Evolutionary conservation across 148 eudicot species (phyloP).

Genomic region (Tetragonia tetragonoides): DNA sequence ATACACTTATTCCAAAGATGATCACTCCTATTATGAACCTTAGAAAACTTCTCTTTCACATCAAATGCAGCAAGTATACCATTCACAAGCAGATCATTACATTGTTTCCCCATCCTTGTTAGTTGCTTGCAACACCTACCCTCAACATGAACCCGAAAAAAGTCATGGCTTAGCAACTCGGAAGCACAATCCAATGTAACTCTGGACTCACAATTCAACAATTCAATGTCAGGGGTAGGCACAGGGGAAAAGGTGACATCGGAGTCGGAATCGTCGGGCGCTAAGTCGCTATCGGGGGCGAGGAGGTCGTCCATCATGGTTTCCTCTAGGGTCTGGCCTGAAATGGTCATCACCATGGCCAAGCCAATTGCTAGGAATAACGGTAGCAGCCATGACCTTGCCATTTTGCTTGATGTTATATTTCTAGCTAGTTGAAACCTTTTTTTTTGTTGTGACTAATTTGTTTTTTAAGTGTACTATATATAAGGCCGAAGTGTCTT

Average conservation of each 20-base stretch:
- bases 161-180: not conserved
- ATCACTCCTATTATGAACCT: slow-evolving; percentile 17
- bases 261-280: slow-evolving; percentile 10
- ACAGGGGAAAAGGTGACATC: slow-evolving; percentile 16
- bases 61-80: slow-evolving; percentile 5
- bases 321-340: not conserved
- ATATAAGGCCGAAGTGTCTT: no score
- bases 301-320: not conserved
- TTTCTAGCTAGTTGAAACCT: no score
- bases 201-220: not conserved
- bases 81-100: slow-evolving; percentile 9
- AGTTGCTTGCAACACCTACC: slow-evolving; percentile 18
- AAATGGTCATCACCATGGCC: not conserved
- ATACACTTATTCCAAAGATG: slow-evolving; percentile 23
- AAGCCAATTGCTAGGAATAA: not conserved
- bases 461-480: no score
- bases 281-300: not conserved
- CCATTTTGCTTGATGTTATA: not conserved
- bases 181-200: slow-evolving; percentile 11
- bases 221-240: not conserved
- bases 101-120: slow-evolving; percentile 14
- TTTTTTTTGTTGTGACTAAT: no score
- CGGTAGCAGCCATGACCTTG: not conserved
- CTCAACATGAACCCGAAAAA: slow-evolving; percentile 7
- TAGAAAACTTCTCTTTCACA: not conserved